These are phyloP conservation scores for Tetrahymena malaccensis DNA, from an alignment of 73 alveolate species.

Conservation along the genomic window DNA sequence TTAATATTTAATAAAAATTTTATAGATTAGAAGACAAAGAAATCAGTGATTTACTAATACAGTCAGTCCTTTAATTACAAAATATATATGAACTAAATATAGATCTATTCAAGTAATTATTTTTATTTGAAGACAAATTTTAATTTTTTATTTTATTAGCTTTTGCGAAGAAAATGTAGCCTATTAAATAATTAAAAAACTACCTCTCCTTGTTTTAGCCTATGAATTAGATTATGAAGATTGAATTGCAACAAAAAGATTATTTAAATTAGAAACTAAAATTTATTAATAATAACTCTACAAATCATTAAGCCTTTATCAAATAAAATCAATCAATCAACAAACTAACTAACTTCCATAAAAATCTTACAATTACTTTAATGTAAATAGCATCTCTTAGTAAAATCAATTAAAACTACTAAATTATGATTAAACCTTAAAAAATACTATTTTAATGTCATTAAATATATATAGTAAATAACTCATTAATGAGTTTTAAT, in stretches of 20 bases:
- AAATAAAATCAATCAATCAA: neutral
- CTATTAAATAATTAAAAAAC: neutral
- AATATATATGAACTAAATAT: neutral
- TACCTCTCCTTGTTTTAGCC: neutral
- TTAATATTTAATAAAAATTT: neutral
- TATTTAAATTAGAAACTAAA: neutral
- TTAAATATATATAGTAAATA: too few species aligned
- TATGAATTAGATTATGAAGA: neutral
- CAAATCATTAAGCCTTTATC: neutral
- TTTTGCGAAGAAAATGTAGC: neutral
- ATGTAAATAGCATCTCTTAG: neutral
- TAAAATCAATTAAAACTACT: neutral
- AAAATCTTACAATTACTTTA: neutral
- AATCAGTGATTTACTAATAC: neutral
- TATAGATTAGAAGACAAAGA: neutral
- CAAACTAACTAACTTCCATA: neutral
- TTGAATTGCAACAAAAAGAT: neutral
- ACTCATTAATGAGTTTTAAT: too few species aligned
- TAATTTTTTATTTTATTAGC: neutral
- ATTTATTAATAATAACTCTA: neutral
- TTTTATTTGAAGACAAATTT: neutral
- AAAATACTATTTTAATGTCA: neutral
- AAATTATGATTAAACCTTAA: too few species aligned
- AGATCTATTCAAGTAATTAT: neutral
- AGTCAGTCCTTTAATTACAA: neutral